Evolutionary conservation across 2,329 filamentous ascomycete genomes (phyloP), one percentile per base, ranked within the genome.

Genomic region (Peltaster fructicola): DNA sequence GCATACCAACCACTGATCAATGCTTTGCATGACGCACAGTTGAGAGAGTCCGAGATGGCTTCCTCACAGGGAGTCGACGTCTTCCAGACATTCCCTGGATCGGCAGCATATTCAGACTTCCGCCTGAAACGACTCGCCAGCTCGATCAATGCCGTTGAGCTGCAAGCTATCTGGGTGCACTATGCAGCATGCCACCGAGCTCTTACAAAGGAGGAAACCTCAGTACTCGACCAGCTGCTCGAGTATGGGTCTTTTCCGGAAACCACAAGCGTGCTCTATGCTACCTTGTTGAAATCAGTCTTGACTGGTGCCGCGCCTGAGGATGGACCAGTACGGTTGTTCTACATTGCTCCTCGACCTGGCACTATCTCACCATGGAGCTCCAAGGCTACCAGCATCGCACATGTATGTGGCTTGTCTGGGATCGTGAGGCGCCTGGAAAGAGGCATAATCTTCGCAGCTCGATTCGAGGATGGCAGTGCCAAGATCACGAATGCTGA

Each of bases 311-410:
- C 57, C 31, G 51, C 57, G 45, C 59, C 41, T 39, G 61, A 66
- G 30, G 55, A 61, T 26, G 26, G 25, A n/a, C 50, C 59, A 30
- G 57, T 60, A 20, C 53, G 63, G 23, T 59, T 73, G 33, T 65
- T 78, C 47, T 80, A 82, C 47, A 64, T 92, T 30, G 71, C 67
- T 22, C 85, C 85, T 11, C 69, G 85, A 37, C 77, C 78, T 10
- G 70, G 70, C 41, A 84, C 70, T 2, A 73, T 91, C 38, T 93
- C 84, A 19, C 88, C 88, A 47, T 98, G 88, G 88, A 93, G 82
- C 54, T 92, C 84, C 29, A 84, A 93, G 52, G 85, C 84, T 14
- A 92, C 85, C 22, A 85, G 73, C 48, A 93, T 95, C 49, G 77
- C 85, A 26, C 73, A 88, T 37, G 85, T 93, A 15, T 95, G 85